Evolutionary conservation across 2,329 filamentous ascomycete species (phyloP).

Genomic region (Xylaria sp.): DNA sequence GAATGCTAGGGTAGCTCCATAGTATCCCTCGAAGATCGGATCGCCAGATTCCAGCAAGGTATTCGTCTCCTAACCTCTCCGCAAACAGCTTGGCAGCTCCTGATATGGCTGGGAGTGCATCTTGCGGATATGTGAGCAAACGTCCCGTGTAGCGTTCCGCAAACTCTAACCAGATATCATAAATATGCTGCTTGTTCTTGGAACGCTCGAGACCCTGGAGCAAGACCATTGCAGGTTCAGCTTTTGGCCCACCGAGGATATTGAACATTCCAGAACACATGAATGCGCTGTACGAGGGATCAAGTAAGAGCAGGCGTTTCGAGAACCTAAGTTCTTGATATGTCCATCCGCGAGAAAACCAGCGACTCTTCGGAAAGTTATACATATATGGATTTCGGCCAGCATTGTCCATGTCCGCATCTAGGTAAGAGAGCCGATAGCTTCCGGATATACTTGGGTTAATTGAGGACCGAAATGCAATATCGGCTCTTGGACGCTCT

Average conservation of each 20-base stretch:
- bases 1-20: slow-evolving; percentile 11
- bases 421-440: slow-evolving; percentile 15
- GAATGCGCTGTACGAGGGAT: slow-evolving; percentile 3
- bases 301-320: slow-evolving; percentile 13
- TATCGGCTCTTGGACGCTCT: not conserved
- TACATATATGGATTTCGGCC: slow-evolving; percentile 2
- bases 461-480: slow-evolving; percentile 8
- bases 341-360: slow-evolving; percentile 17
- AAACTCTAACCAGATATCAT: slow-evolving; percentile 3
- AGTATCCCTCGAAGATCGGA: slow-evolving; percentile 7
- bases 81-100: slow-evolving; percentile 14
- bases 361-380: slow-evolving; percentile 12
- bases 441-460: slow-evolving; percentile 3
- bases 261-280: slow-evolving; percentile 11
- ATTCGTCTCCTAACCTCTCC: slow-evolving; percentile 7
- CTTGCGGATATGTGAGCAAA: slow-evolving; percentile 4
- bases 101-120: slow-evolving; percentile 18
- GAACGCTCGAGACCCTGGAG: not conserved
- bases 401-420: slow-evolving; percentile 11
- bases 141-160: slow-evolving; percentile 5
- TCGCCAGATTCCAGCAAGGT: slow-evolving; percentile 21
- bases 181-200: not conserved
- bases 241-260: not conserved
- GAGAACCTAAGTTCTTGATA: slow-evolving; percentile 21
- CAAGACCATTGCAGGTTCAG: not conserved